phyloP scores from a whole-genome alignment of 2,329 filamentous ascomycete species.

The Moelleriella libera region DNA sequence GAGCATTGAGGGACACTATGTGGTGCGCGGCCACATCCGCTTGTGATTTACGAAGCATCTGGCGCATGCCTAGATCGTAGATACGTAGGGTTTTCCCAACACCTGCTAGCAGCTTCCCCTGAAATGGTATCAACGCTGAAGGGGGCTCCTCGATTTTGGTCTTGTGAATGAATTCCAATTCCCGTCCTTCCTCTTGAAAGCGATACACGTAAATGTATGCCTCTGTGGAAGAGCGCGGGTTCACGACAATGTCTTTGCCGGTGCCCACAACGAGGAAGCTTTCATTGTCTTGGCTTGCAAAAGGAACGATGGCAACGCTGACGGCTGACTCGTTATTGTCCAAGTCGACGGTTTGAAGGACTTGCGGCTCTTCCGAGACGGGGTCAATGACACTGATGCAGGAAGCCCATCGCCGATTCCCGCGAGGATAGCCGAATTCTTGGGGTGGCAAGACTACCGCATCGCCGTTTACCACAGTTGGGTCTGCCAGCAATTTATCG shows the following conservation, averaged over 20 bases:
- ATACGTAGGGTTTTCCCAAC: constrained; percentile 70
- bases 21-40: constrained; percentile 63
- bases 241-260: constrained; percentile 75
- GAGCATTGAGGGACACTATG: constrained; percentile 80
- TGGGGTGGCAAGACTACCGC: constrained; percentile 56
- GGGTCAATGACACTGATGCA: constrained; percentile 91
- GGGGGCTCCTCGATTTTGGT: constrained; percentile 85
- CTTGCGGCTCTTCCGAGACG: constrained; percentile 49
- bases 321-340: constrained; percentile 86
- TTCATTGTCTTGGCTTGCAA: constrained; percentile 79
- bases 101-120: constrained; percentile 77
- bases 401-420: constrained; percentile 80
- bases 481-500: constrained; percentile 59
- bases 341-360: constrained; percentile 67
- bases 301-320: constrained; percentile 71
- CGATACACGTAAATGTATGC: constrained; percentile 90
- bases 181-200: constrained; percentile 72
- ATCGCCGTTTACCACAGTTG: constrained; percentile 57
- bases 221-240: constrained; percentile 57
- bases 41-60: constrained; percentile 84
- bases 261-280: constrained; percentile 89
- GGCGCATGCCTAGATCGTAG: constrained; percentile 87
- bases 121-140: constrained; percentile 81
- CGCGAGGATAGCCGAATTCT: constrained; percentile 81
- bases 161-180: constrained; percentile 91